phyloP scores from a whole-genome alignment of 345 rosid species.

The Corchorus olitorius region DNA sequence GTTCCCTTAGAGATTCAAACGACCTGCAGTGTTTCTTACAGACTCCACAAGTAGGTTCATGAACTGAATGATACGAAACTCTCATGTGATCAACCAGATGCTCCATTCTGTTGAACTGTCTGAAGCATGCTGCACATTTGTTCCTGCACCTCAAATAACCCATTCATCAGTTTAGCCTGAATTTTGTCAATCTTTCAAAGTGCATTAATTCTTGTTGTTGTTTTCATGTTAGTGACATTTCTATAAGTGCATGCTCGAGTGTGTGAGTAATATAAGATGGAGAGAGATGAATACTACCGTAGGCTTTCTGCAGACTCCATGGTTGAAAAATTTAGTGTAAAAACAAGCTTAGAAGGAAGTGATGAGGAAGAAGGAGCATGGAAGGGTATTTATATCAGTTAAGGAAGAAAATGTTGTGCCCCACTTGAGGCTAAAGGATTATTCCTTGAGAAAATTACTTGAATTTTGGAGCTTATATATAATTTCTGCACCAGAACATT shows the following conservation, averaged over 20 bases:
- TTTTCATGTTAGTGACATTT: background rate
- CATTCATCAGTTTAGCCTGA: background rate
- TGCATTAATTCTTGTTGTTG: background rate
- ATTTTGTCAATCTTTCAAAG: background rate
- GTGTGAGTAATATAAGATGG: constrained; percentile 25
- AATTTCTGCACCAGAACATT: constrained; percentile 13
- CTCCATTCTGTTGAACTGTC: constrained; percentile 84
- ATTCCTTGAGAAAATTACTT: constrained; percentile 21
- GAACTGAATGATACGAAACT: constrained; percentile 72
- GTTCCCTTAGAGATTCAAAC: constrained; percentile 91
- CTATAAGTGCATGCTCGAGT: background rate
- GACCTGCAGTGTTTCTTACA: constrained; percentile 90
- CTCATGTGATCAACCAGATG: constrained; percentile 97
- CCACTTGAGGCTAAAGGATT: constrained; percentile 23
- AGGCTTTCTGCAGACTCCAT: constrained; percentile 36
- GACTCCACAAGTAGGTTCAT: constrained; percentile 79
- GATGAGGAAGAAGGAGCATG: constrained; percentile 27
- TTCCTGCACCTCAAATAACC: constrained; percentile 45
- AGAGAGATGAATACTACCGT: constrained; percentile 43
- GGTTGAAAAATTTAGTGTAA: background rate
- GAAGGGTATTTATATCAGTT: constrained; percentile 37
- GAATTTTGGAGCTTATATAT: constrained; percentile 15
- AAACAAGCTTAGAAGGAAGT: constrained; percentile 8
- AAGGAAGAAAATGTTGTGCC: constrained; percentile 4
- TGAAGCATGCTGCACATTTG: constrained; percentile 91